Evolutionary conservation across 192 early-diverging fungal species (phyloP), one percentile per base, ranked within the genome.

Genomic region (Backusella mclennaniae): DNA sequence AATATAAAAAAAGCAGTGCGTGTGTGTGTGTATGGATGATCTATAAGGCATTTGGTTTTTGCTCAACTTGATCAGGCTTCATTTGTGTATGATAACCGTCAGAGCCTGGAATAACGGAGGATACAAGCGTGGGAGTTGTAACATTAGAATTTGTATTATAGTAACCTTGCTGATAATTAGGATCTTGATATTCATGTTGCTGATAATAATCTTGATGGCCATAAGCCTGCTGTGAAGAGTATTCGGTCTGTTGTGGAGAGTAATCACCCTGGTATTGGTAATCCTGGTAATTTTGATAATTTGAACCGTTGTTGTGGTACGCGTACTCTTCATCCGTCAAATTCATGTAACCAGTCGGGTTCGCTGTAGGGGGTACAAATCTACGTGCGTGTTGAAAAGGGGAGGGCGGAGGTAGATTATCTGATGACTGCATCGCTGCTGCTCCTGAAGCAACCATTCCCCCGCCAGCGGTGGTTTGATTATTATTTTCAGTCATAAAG

Each of bases 401-500:
- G n/a, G 76, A 59, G 35, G 56, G 33, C 46, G 76, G 69, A 35
- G 46, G 19, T 46, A 69, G 29, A 76, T 71, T 71, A 31, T 71
- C 70, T 26, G 67, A 53, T 63, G 72, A 63, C 19, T 73, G 56
- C n/a, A 23, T 56, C 12, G 52, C 68, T 49, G 44, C 75, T 23
- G 68, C 29, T 42, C 21, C n/a, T n/a, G 76, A 14, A 53, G 11
- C 49, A 41, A 26, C 69, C 69, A 70, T 70, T 14, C 69, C 69
- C 17, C 42, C 42, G 29, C 23, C 42, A 33, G 42, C 41, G 42
- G 26, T 41, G 56, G 23, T 63, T 8, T 23, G n/a, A 23, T 38
- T 67, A 63, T 78, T 68, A 67, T 46, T 46, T 31, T 82, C 77
- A 36, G 73, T 42, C 73, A 79, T 69, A 75, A 75, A 49, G 14